These are phyloP conservation scores for Didymella exigua DNA, from an alignment of 2,329 filamentous ascomycete species.

Conservation along the genomic window DNA sequence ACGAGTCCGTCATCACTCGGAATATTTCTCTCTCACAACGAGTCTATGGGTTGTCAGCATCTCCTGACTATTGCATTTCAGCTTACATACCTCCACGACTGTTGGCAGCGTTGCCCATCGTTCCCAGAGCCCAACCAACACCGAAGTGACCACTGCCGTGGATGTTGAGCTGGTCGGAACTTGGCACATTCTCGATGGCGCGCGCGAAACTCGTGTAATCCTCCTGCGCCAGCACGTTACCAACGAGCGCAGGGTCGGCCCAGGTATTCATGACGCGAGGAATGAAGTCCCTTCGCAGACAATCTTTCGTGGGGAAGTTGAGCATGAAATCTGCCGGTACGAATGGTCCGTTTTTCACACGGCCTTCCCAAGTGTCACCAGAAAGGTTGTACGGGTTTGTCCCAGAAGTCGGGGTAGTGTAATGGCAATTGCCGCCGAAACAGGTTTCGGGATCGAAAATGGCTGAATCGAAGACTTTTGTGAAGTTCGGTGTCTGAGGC, in stretches of 20 bases:
- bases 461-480: constrained; percentile 15
- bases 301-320: constrained; percentile 32
- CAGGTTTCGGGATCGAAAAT: constrained; percentile 31
- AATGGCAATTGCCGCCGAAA: constrained; percentile 47
- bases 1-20: no score
- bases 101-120: constrained; percentile 42
- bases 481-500: constrained; percentile 18
- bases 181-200: constrained; percentile 24
- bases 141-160: constrained; percentile 47
- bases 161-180: constrained; percentile 26
- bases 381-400: constrained; percentile 33
- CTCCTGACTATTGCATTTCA: neutral
- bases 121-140: constrained; percentile 42
- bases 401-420: constrained; percentile 29
- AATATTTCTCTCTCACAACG: constrained; percentile 20
- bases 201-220: constrained; percentile 39
- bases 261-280: constrained; percentile 31
- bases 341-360: constrained; percentile 42
- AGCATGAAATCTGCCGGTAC: constrained; percentile 25
- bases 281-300: constrained; percentile 43
- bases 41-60: constrained; percentile 16
- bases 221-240: constrained; percentile 27
- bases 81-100: constrained; percentile 33
- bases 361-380: constrained; percentile 40
- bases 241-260: constrained; percentile 25